Evolutionary conservation across 1,284 basidiomycete genomes (phyloP), one percentile per base, ranked within the genome.

Genomic region (Coniferiporia weirii): DNA sequence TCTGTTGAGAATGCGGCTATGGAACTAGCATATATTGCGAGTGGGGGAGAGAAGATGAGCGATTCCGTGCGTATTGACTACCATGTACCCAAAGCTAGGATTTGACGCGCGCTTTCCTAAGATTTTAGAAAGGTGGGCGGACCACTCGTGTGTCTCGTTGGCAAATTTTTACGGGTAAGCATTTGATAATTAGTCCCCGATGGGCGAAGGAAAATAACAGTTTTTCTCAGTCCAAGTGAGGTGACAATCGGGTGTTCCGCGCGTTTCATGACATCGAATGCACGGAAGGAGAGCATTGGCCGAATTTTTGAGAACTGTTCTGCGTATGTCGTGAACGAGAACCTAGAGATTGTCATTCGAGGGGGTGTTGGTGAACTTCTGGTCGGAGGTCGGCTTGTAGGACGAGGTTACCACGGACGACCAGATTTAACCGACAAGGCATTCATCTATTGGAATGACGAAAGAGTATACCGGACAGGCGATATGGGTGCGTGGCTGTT

Each of bases 1-100:
- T n/a, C n/a, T n/a, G n/a, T n/a, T n/a, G n/a, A 66, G 2, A 67
- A 63, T 27, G 58, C 64, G 20, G 65, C 67, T 27, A 71, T 74
- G 40, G 67, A 68, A 6, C 68, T 81, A 35, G 72, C 75, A 22
- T 82, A 76, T 61, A 75, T 81, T 52, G 75, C 71, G 2, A 78
- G 79, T 59, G 79, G 79, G 15, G 79, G 79, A 1, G 79, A 81
- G 67, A 81, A 82, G 68, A 78, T 81, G 67, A 79, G 76, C 49
- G 79, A 81, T 64, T 70, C 75, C 15, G 80, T 81, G 62, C 63
- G 74, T 68, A 7, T 45, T 17, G 38, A 40, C 2, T 3, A 40
- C 8, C 15, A 2, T 15, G 8, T 40, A 9, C 15, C 15, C 38
- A 15, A 40, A 40, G 27, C 27, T 13, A 32, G 17, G 2, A 35